phyloP scores from a whole-genome alignment of 2,329 filamentous ascomycete genomes.

The Zarea fungicola region DNA sequence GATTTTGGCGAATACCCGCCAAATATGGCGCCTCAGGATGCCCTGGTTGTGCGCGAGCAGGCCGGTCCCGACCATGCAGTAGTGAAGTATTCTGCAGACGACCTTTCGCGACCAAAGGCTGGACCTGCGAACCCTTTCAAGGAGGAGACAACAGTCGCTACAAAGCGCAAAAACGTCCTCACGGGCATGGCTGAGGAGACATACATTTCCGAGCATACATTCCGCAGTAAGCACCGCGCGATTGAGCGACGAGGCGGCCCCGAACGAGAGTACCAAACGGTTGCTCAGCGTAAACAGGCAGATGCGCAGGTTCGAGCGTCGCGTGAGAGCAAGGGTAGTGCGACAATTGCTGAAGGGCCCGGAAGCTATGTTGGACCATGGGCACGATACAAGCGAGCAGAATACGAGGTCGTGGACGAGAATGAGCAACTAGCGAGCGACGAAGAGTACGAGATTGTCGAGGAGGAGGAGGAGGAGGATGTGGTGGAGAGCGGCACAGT shows the following conservation, averaged over 20 bases:
- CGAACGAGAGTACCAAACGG: constrained; percentile 50
- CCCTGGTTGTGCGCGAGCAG: constrained; percentile 53
- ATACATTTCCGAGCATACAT: constrained; percentile 83
- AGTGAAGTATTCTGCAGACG: constrained; percentile 64
- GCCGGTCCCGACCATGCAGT: constrained; percentile 55
- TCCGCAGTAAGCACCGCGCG: constrained; percentile 80
- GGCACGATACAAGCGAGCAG: constrained; percentile 72
- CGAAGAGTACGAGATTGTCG: constrained; percentile 72
- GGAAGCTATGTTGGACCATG: constrained; percentile 85
- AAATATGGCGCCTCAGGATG: constrained; percentile 60
- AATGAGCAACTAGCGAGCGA: constrained; percentile 72
- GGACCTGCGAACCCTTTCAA: constrained; percentile 75
- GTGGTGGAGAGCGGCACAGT: constrained; percentile 60
- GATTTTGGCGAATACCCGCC: constrained; percentile 60
- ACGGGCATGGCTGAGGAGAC: constrained; percentile 88
- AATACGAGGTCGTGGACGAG: constrained; percentile 69
- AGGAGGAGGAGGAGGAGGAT: constrained; percentile 72
- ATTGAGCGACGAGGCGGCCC: constrained; percentile 63
- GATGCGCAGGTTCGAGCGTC: constrained; percentile 64
- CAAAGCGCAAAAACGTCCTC: constrained; percentile 75
- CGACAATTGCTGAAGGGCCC: constrained; percentile 77
- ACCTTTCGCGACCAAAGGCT: constrained; percentile 58
- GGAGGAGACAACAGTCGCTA: constrained; percentile 40
- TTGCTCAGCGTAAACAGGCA: constrained; percentile 61
- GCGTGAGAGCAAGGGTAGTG: constrained; percentile 79